A percentile compares a stretch with the other conserved stretches of the same genome.
Conservation (phyloP, 257 asterid genomes). For the Scutellaria barbata region DNA sequence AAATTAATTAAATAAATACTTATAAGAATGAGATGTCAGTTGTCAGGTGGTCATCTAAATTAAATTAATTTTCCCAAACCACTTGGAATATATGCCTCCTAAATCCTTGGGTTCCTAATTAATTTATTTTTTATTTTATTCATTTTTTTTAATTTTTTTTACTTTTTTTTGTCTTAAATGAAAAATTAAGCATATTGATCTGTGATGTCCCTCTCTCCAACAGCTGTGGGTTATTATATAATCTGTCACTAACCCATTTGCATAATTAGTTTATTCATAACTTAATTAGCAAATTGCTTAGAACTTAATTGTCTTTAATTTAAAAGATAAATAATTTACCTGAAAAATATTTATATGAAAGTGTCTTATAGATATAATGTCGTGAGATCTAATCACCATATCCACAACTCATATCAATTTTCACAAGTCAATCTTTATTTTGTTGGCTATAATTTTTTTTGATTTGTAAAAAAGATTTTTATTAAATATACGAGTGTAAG, state of each 20-base stretch:
- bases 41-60: slow-evolving; percentile 22
- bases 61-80: slow-evolving; percentile 34
- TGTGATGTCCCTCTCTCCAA: slow-evolving; percentile 35
- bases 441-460: too few species aligned
- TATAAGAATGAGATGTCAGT: slow-evolving; percentile 26
- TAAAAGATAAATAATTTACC: background rate
- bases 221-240: slow-evolving; percentile 25
- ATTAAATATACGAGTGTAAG: too few species aligned
- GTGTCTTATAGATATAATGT: too few species aligned
- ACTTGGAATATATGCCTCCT: slow-evolving; percentile 40
- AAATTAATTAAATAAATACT: background rate
- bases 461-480: too few species aligned
- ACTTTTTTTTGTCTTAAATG: slow-evolving; percentile 23
- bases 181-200: slow-evolving; percentile 21
- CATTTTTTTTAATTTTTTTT: background rate
- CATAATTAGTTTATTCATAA: slow-evolving; percentile 1
- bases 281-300: slow-evolving; percentile 3
- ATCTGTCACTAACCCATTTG: slow-evolving; percentile 31
- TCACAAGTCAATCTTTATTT: too few species aligned
- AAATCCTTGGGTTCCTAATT: slow-evolving; percentile 25
- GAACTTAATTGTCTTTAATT: background rate
- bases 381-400: too few species aligned
- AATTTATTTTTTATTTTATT: background rate
- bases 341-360: too few species aligned
- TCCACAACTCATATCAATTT: too few species aligned